Base-by-base conservation (phyloP, 2,329 filamentous ascomycete species). In the Colletotrichum sidae region DNA sequence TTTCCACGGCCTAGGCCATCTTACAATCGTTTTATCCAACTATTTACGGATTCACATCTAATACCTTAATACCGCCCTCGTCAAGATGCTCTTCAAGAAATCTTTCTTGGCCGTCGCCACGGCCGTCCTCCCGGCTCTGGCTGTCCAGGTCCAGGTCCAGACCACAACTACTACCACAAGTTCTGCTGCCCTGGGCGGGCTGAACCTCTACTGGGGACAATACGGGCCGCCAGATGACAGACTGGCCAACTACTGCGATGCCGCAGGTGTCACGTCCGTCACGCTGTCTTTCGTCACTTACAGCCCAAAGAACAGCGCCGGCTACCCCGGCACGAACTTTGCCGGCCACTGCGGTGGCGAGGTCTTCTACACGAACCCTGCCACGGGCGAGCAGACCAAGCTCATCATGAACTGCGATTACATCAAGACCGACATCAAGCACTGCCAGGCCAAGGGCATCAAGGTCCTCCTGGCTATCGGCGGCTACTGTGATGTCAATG, bases 201-300 rank as follows among this genome's bases (percentile, higher is more conserved):
- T 80, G n/a, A 79, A 79, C 68, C 77, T 77, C 35, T 80, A 81
- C 71, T 81, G 78, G 77, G 79, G 80, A 11, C 79, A 81, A 73
- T 62, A 68, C 15, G 72, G 73, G 6, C 54, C 55, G 15, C 13
- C 59, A 17, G 56, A 57, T 34, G 76, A 79, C 25, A 52, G 72
- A 33, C 73, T 82, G 17, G 67, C 70, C 17, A 56, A 70, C 9
- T 76, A 79, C 69, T 81, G 80, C 58, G 60, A 60, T 65, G 74
- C 78, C 68, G 69, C 70, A 55, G 75, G 74, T 12, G 72, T 79
- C 45, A 74, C 79, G 54, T 79, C 75, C 57, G 74, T 79, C 44
- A 77, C 79, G 2, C 65, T 81, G 33, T 70, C 73, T 39, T 81
- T 81, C 63, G 73, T 81, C 61, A 79, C 75, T 69, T 65, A 69